Evolutionary conservation across 75 land plant genomes (phyloP).

Genomic region (Cupressus sempervirens): DNA sequence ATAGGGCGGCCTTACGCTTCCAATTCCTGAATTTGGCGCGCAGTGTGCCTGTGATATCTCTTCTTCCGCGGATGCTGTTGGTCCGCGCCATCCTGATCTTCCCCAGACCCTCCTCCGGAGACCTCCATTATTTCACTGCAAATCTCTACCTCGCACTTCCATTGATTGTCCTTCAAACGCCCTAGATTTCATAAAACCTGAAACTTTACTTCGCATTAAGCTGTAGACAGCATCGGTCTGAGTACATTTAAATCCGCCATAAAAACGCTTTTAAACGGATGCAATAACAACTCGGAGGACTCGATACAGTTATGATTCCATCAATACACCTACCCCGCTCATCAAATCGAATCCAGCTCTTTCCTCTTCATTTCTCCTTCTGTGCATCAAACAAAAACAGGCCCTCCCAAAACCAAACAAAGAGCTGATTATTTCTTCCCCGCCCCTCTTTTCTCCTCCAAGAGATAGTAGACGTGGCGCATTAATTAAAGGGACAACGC

Average conservation of each 20-base stretch:
- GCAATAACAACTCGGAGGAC: background rate
- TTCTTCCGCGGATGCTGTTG: conserved; percentile 44
- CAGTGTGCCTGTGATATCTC: conserved; percentile 80
- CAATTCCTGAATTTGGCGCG: conserved; percentile 80
- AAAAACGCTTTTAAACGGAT: background rate
- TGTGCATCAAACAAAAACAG: background rate
- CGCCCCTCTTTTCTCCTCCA: background rate
- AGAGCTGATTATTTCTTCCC: too few species aligned
- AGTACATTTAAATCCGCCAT: background rate
- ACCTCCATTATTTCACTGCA: conserved; percentile 1
- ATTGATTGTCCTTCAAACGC: background rate
- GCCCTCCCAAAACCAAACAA: background rate
- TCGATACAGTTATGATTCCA: background rate
- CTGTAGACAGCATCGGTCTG: background rate
- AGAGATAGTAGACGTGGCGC: background rate
- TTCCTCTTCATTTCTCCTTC: too few species aligned
- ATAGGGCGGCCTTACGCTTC: conserved; percentile 47
- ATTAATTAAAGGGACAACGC: background rate
- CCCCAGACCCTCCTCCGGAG: conserved; percentile 27
- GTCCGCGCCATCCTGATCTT: conserved; percentile 16
- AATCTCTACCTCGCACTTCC: background rate
- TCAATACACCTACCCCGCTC: background rate
- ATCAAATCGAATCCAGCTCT: background rate
- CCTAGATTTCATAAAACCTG: background rate
- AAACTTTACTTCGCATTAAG: background rate